These are phyloP conservation scores for Pythium utonaiense DNA, from an alignment of 352 stramenopile genomes.

Conservation along the genomic window DNA sequence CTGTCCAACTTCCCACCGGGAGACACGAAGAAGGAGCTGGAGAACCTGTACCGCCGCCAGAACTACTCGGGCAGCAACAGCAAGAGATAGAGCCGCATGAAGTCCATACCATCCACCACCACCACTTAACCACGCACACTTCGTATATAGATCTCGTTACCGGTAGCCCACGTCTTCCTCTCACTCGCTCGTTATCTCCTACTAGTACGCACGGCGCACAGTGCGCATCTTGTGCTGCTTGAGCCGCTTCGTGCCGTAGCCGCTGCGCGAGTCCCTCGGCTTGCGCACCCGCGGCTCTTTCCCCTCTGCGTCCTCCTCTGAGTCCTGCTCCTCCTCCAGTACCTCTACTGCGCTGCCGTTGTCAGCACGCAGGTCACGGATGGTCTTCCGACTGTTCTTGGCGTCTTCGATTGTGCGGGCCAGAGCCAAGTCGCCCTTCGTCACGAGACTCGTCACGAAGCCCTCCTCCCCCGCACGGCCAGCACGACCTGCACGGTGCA, in stretches of 20 bases:
- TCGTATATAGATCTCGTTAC: conserved; percentile 12
- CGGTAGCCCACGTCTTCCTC: no score
- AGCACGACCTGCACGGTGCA: conserved; percentile 87
- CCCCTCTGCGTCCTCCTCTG: not conserved
- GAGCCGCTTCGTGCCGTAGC: conserved; percentile 28
- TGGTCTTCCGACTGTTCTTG: conserved; percentile 50
- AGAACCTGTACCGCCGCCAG: conserved; percentile 76
- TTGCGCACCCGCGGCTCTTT: conserved; percentile 2
- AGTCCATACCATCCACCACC: no score
- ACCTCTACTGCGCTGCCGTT: conserved; percentile 2
- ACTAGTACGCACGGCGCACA: not conserved
- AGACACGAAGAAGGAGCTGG: conserved; percentile 94
- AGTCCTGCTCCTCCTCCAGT: not conserved
- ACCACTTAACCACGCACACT: not conserved
- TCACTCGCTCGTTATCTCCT: not conserved
- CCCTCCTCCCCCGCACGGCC: conserved; percentile 55
- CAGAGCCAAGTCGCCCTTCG: conserved; percentile 62
- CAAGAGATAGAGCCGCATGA: conserved; percentile 19
- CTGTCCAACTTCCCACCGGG: conserved; percentile 96
- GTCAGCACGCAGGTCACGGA: conserved; percentile 43
- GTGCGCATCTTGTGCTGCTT: conserved; percentile 28
- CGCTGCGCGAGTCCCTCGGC: not conserved
- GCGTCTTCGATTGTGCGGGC: conserved; percentile 64
- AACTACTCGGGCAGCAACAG: not conserved
- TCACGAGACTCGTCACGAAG: conserved; percentile 73